Evolutionary conservation across 805 yeast species (phyloP), one percentile per base, ranked within the genome.

Genomic region (Limtongia smithiae): DNA sequence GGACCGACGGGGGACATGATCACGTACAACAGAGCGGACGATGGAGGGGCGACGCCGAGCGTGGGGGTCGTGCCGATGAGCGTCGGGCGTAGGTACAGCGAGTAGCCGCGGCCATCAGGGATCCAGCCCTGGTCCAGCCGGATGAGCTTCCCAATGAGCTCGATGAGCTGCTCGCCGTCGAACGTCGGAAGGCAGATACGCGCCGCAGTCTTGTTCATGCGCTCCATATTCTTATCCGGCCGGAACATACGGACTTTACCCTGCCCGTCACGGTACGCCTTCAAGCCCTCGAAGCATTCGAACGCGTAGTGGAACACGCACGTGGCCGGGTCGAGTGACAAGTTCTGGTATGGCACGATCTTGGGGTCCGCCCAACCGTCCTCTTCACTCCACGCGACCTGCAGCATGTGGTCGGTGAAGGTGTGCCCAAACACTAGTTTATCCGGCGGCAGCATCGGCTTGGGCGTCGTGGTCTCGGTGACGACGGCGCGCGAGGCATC

Each of bases 1-100:
- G 97, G 97, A 43, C 97, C 97, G 27, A 91, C 97, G 25, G 97
- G 97, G 15, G 96, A 87, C 37, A 91, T 84, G 68, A 91, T 90
- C 39, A 90, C 88, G 66, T 72, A 93, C 58, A 91, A 71, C 53
- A 87, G 73, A 11, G 97, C 97, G 59, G 75, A 82, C 62, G 78
- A 76, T 44, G 97, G 97, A 31, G 80, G 71, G 41, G 82, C 77
- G 46, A 91, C 96, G 61, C 98, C 98, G 53, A 91, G 77, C 49
- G 86, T 84, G 27, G 85, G 81, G 51, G 89, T 78, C 44, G 97
- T 91, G 64, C 97, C 97, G 60, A 91, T 93, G 76, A 93, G 71
- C 35, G 96, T 88, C 53, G 98, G 98, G 72, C 98, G 83, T 57
- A 91, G 73, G 72, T 91, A 91, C 62, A 91, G 75, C 22, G 97